Conservation (phyloP, 1,139 yeast genomes). For the Diutina sp. region DNA sequence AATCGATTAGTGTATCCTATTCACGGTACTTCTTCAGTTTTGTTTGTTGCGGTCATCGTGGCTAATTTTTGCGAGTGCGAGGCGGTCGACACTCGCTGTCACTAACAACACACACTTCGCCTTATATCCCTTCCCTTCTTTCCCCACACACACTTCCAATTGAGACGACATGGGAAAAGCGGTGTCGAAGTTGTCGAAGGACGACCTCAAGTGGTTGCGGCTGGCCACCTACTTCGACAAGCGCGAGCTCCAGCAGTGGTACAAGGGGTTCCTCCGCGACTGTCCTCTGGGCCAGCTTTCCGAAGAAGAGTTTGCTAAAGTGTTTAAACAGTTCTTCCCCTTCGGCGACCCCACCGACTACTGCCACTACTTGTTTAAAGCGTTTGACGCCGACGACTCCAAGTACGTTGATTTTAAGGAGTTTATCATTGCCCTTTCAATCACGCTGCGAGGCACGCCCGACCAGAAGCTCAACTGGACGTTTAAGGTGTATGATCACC, state of each 20-base stretch:
- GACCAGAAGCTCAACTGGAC: constrained; percentile 87
- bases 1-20: no score
- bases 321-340: constrained; percentile 93
- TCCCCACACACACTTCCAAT: background rate
- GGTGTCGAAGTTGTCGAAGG: constrained; percentile 84
- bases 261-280: constrained; percentile 86
- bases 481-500: constrained; percentile 75
- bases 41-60: no score
- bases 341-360: constrained; percentile 95
- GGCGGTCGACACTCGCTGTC: no score
- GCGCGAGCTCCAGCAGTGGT: constrained; percentile 95
- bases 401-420: constrained; percentile 88
- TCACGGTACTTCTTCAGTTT: no score
- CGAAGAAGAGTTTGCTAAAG: constrained; percentile 79
- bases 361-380: constrained; percentile 78
- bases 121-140: no score
- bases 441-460: constrained; percentile 77
- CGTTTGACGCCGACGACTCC: constrained; percentile 72
- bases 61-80: no score
- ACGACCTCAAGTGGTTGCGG: constrained; percentile 73
- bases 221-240: constrained; percentile 87
- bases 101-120: no score
- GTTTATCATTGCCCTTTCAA: constrained; percentile 77
- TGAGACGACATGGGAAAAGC: constrained; percentile 73
- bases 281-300: constrained; percentile 87